Percentiles rank a stretch among this genome's conserved stretches.
phyloP scores from a whole-genome alignment of 257 asterid species.

The Fraxinus pennsylvanica region DNA sequence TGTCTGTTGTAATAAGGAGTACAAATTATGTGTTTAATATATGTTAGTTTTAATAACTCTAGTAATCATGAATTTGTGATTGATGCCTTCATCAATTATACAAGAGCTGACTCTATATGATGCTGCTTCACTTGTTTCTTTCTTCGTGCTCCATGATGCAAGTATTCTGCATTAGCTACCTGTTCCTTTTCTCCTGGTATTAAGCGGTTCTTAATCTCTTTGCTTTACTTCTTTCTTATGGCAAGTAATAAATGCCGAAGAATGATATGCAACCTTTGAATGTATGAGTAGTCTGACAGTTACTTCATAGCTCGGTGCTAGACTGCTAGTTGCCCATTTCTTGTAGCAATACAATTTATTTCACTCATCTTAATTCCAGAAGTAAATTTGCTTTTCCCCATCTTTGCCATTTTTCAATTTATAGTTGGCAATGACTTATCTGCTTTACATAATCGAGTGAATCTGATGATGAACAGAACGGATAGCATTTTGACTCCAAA shows the following conservation, averaged over 20 bases:
- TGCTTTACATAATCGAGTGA: not conserved
- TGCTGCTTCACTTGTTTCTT: not conserved
- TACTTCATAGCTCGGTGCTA: not conserved
- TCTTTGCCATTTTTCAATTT: not conserved
- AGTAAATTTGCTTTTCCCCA: not conserved
- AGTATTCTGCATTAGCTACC: not conserved
- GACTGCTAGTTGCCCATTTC: not conserved
- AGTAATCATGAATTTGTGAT: not conserved
- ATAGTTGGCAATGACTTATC: not conserved
- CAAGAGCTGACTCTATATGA: not conserved
- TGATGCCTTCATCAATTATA: not conserved
- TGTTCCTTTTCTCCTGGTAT: not conserved
- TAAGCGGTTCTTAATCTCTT: not conserved
- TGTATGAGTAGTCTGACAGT: not conserved
- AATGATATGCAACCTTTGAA: not conserved
- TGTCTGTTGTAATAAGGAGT: not conserved
- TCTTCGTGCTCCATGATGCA: not conserved
- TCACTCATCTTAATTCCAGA: not conserved
- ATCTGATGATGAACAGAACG: not conserved
- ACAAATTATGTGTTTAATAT: not conserved
- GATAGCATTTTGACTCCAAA: not conserved
- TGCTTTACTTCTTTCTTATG: not conserved
- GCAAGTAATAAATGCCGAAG: not conserved
- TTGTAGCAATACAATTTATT: not conserved
- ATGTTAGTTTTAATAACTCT: not conserved